Base-by-base conservation (phyloP, 169 alveolate genomes). In the Blepharisma undulans region DNA sequence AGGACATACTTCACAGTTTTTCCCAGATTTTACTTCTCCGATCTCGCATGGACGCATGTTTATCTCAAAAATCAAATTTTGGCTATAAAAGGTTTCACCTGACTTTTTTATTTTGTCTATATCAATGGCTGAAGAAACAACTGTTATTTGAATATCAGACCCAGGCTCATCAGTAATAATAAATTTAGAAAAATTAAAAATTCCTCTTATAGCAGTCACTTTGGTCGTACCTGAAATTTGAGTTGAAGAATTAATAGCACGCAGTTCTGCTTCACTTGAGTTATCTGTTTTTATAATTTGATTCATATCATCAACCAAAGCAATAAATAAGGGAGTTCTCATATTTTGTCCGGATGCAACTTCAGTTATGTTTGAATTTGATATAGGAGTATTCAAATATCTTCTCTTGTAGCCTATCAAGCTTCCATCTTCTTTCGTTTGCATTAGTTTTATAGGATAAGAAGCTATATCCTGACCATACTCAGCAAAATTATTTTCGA, bases 391-490 rank as follows among this genome's bases (percentile, higher is more conserved):
- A n/a, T n/a, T 36, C 60, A 5, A 8, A 36, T 36, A 48, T 48
- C 10, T 48, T 0, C 12, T 48, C 7, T 1, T 48, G 14, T 2
- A 48, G 0, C 66, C 66, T 3, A 0, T 18, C 14, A 48, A 48
- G 10, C 66, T 48, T 1, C 66, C 66, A 48, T 48, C 66, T 48
- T 1, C 12, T 3, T 29, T 21, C 19, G 22, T 18, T 22, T 34
- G 59, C 29, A 36, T 36, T 6, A 79, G 80, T 18, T 21, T 22
- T 0, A 72, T 27, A 4, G 91, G 91, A 86, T 61, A 60, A 2
- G 91, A 86, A 8, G 91, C 91, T 72, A n/a, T 27, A 36, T 86
- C 91, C 0, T 22, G n/a, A 1, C 91, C 91, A 8, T 86, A 86
- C 6, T 27, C 14, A 1, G 91, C 91, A 1, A 85, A 0, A 12